Evolutionary conservation across 768 basidiomycete species (phyloP), one percentile per base, ranked within the genome.

Genomic region (Pulveroboletus sp.): DNA sequence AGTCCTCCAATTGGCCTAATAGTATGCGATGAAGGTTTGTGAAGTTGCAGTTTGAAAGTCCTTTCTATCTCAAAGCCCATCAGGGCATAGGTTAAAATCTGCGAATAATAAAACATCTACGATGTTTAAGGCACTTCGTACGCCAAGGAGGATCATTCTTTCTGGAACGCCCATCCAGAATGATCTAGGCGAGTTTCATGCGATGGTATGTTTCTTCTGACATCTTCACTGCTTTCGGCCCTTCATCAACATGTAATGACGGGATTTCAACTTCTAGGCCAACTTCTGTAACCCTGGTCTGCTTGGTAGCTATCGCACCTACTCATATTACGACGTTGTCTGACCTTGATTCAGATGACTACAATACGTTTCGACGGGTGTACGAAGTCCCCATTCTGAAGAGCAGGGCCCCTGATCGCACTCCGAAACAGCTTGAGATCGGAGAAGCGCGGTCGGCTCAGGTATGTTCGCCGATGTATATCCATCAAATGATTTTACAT

Each of bases 141-240:
- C 91, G 2, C 78, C 76, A 11, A 75, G 90, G 20, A 73, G 95
- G 32, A 77, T 97, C 52, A 94, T 99, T 32, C 74, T 99, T 4
- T 94, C 94, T 1, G 97, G 97, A 27, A 99, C 97, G 1, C 97
- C 97, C 1, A 90, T 99, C 35, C 97, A 98, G 65, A 99, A 99
- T 67, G 92, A 97, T 65, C 70, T 99, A 24, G 75, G 87, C 53
- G 97, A 99, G 67, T 95, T 95, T 62, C 95, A 97, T 68, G 81
- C 93, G 5, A 98, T 98, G 95, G 94, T 93, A 55, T 54, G 78
- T 59, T 32, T 17, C 14, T 45, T n/a, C 8, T 8, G 6, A 4
- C 0, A 35, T 7, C 7, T 40, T 13, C 8, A 33, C 43, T 29
- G 29, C 16, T 42, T 32, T 41, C 36, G 36, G 8, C 2, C 10